Evolutionary conservation across 345 rosid genomes (phyloP).

Genomic region (Erodium maritimum): DNA sequence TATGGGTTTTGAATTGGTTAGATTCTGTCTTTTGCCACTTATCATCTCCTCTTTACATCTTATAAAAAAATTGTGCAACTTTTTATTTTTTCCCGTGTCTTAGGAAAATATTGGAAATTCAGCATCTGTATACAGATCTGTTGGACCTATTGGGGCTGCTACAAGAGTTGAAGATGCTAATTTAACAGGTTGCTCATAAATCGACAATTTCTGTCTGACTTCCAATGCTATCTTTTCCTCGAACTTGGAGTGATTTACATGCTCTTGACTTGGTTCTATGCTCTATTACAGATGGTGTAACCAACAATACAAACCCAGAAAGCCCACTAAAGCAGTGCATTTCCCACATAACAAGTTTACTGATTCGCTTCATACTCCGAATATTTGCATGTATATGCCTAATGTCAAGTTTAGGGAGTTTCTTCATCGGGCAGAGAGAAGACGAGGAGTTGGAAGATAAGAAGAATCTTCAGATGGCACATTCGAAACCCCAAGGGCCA

Average conservation of each 20-base stretch:
- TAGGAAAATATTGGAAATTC: constrained; percentile 19
- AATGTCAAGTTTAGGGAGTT: constrained; percentile 30
- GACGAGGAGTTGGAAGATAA: constrained; percentile 29
- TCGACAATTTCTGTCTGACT: constrained; percentile 2
- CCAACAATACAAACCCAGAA: constrained; percentile 15
- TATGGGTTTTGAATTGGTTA: neutral
- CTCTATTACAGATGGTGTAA: constrained; percentile 35
- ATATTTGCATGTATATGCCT: constrained; percentile 37
- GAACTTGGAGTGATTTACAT: constrained; percentile 1
- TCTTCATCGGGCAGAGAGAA: constrained; percentile 17
- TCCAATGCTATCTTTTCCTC: neutral
- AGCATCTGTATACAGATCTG: constrained; percentile 4
- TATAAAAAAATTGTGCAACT: neutral
- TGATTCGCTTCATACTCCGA: constrained; percentile 32
- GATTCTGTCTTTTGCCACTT: too few relatives aligned
- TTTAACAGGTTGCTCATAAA: constrained; percentile 28
- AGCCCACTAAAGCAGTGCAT: constrained; percentile 19
- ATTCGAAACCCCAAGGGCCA: constrained; percentile 23
- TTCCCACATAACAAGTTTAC: constrained; percentile 19
- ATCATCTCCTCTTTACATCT: too few relatives aligned
- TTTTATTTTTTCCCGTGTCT: constrained; percentile 3
- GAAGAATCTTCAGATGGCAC: constrained; percentile 18
- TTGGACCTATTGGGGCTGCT: constrained; percentile 21
- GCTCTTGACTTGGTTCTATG: constrained; percentile 4
- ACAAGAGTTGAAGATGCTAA: constrained; percentile 21